Evolutionary conservation across 148 eudicot genomes (phyloP).

Genomic region (Beta vulgaris): DNA sequence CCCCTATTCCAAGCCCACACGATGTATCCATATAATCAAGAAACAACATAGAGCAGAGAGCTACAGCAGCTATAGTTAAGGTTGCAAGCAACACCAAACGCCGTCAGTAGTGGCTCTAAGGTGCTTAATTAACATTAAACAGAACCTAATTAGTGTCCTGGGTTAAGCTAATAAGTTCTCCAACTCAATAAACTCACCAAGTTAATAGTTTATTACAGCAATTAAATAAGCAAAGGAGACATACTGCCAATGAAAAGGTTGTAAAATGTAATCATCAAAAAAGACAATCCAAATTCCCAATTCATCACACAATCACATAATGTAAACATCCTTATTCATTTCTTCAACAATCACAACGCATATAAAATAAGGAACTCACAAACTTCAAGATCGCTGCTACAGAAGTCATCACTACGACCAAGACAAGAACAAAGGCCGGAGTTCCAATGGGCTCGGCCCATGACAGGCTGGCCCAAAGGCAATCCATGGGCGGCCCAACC

Average conservation of each 20-base stretch:
- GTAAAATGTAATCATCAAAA: too few species aligned
- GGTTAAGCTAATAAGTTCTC: too few species aligned
- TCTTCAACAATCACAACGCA: too few species aligned
- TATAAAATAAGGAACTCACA: constrained; percentile 46
- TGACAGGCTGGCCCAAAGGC: constrained; percentile 44
- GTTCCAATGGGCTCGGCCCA: constrained; percentile 51
- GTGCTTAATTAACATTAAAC: background rate
- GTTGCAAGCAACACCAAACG: background rate
- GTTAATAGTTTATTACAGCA: too few species aligned
- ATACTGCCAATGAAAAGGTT: too few species aligned
- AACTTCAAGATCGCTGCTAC: constrained; percentile 87
- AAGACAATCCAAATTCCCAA: background rate
- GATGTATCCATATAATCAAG: background rate
- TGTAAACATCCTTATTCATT: too few species aligned
- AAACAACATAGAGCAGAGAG: background rate
- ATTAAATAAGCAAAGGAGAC: too few species aligned
- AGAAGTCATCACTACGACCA: constrained; percentile 67
- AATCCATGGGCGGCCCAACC: constrained; percentile 73
- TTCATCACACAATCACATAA: background rate
- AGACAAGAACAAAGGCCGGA: constrained; percentile 58
- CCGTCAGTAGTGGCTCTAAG: background rate
- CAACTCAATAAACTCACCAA: too few species aligned
- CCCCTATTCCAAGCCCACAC: too few species aligned
- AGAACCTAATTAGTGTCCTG: background rate
- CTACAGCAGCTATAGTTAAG: background rate